Percentiles rank a stretch among this genome's conserved stretches.
Evolutionary conservation across 2,329 filamentous ascomycete genomes (phyloP).

Genomic region (Orbilia quercus): DNA sequence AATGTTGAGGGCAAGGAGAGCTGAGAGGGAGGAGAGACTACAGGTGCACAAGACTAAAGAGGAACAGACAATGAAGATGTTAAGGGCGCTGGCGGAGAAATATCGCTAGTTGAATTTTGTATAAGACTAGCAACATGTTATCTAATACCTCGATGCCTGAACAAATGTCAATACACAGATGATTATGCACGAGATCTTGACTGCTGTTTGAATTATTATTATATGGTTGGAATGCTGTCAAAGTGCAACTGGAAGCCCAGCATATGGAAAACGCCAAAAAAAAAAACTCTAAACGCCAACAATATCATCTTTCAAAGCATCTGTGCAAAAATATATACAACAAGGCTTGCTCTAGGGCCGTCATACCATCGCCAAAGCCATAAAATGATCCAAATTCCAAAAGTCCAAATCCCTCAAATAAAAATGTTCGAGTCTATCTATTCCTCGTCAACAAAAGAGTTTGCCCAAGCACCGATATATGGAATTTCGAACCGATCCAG

Average conservation of each 20-base stretch:
- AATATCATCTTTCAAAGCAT: slow-evolving; percentile 3
- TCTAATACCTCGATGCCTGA: background rate
- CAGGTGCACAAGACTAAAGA: slow-evolving; percentile 79
- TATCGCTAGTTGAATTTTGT: slow-evolving; percentile 70
- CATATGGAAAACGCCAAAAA: slow-evolving; percentile 33
- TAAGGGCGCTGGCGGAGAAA: slow-evolving; percentile 81
- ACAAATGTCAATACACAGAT: background rate
- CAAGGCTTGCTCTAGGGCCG: background rate
- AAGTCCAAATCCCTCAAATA: background rate
- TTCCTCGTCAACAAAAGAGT: slow-evolving; percentile 90
- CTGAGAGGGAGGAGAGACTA: slow-evolving; percentile 82
- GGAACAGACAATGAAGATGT: slow-evolving; percentile 82
- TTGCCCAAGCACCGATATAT: slow-evolving; percentile 85
- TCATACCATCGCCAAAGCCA: background rate
- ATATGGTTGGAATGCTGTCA: slow-evolving; percentile 14
- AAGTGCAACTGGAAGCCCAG: slow-evolving; percentile 7
- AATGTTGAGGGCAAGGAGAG: slow-evolving; percentile 76
- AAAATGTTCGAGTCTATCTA: slow-evolving; percentile 61
- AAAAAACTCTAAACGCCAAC: slow-evolving; percentile 43
- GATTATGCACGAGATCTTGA: background rate
- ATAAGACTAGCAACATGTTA: no score
- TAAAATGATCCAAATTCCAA: background rate
- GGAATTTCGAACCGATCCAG: slow-evolving; percentile 82
- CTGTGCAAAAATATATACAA: slow-evolving; percentile 4
- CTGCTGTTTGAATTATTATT: slow-evolving; percentile 17